Conservation (phyloP, 208 protist genomes). For the Herpetomonas tarakana region DNA sequence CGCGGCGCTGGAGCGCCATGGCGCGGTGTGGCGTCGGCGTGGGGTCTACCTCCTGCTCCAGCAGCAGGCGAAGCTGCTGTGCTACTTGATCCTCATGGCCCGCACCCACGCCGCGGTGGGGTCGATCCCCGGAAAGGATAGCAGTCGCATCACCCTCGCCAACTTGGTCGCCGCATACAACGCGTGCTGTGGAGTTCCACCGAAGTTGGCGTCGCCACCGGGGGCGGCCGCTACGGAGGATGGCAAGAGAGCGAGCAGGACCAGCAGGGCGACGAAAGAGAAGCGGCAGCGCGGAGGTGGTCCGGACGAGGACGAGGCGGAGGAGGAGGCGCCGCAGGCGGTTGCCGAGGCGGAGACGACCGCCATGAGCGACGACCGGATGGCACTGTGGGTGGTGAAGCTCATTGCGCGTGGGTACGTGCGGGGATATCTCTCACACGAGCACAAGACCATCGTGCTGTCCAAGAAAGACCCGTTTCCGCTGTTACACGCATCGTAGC, state of each 20-base stretch:
- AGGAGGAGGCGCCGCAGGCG: neutral
- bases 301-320: slow-evolving; percentile 12
- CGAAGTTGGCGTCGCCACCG: no score
- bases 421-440: slow-evolving; percentile 78
- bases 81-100: slow-evolving; percentile 58
- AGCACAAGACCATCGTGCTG: slow-evolving; percentile 78
- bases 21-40: slow-evolving; percentile 42
- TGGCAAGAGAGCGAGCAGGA: neutral
- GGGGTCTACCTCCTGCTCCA: slow-evolving; percentile 71
- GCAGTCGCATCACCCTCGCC: slow-evolving; percentile 63
- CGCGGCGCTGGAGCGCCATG: slow-evolving; percentile 38
- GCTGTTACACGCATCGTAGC: slow-evolving; percentile 11
- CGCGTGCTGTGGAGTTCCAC: no score
- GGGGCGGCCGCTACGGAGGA: neutral
- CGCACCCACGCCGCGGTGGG: slow-evolving; percentile 56
- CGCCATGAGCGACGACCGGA: slow-evolving; percentile 55
- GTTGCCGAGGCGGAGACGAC: neutral
- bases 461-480: slow-evolving; percentile 72
- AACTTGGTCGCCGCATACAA: slow-evolving; percentile 53
- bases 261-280: slow-evolving; percentile 6
- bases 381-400: slow-evolving; percentile 64
- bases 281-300: no score
- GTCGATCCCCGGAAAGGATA: slow-evolving; percentile 39
- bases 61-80: slow-evolving; percentile 53
- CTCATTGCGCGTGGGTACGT: slow-evolving; percentile 70